phyloP scores from a whole-genome alignment of 306 rosid species.

The Canavalia gladiata region DNA sequence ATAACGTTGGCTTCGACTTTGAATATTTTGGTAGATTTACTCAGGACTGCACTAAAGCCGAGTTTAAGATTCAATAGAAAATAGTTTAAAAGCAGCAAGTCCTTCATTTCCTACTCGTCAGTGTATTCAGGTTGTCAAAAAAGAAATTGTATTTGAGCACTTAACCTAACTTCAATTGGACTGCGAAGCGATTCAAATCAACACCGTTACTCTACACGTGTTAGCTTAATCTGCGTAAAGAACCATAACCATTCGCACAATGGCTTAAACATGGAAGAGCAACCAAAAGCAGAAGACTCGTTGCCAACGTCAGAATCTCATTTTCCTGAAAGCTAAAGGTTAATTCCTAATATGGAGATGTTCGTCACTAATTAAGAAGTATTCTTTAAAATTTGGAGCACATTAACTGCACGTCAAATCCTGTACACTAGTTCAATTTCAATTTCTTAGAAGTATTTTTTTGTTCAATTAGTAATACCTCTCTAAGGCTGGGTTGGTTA shows the following conservation, averaged over 20 bases:
- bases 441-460: too few species aligned
- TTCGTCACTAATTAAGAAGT: neutral
- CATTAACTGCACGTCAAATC: neutral
- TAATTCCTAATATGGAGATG: neutral
- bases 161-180: neutral
- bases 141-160: neutral
- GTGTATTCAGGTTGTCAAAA: neutral
- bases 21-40: neutral
- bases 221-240: neutral
- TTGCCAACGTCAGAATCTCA: too few species aligned
- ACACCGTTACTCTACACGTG: neutral
- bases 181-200: neutral
- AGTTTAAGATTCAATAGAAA: slow-evolving; percentile 11
- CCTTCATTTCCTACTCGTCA: neutral
- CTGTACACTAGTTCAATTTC: neutral
- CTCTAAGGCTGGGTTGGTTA: neutral
- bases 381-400: neutral
- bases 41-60: neutral
- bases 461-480: neutral
- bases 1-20: neutral
- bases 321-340: neutral
- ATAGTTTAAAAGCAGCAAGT: neutral
- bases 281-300: neutral
- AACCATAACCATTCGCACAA: neutral
- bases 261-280: neutral